Evolutionary conservation across 257 asterid species (phyloP).

Genomic region (Fraxinus cuspidata): DNA sequence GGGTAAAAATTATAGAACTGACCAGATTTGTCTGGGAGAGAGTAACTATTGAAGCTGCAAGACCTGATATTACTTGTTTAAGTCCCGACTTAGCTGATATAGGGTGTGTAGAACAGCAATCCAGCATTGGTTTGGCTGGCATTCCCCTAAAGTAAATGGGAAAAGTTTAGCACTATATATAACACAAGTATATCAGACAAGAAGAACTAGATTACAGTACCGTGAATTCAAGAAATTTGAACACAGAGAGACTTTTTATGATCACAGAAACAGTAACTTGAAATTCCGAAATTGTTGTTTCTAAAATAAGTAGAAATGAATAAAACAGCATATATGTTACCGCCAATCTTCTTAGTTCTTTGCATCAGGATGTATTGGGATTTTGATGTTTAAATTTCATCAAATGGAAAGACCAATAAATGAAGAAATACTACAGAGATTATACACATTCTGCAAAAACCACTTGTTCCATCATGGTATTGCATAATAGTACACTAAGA

Average conservation of each 20-base stretch:
- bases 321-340: conserved; percentile 1
- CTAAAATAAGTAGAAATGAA: neutral
- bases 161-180: neutral
- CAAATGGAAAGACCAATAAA: neutral
- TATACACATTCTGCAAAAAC: neutral
- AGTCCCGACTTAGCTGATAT: conserved; percentile 40
- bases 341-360: neutral
- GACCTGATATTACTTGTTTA: conserved; percentile 68
- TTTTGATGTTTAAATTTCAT: neutral
- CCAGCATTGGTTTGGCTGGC: conserved; percentile 34
- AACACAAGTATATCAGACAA: conserved; percentile 13
- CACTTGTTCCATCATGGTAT: neutral
- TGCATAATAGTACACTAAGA: no score
- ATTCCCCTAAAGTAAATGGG: conserved; percentile 41
- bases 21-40: conserved; percentile 76
- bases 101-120: conserved; percentile 42
- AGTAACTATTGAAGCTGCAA: conserved; percentile 68
- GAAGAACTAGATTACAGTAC: conserved; percentile 12
- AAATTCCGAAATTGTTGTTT: neutral
- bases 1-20: conserved; percentile 28
- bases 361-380: neutral
- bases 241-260: neutral
- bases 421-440: neutral
- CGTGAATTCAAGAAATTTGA: neutral
- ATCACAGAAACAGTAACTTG: neutral